Conservation (phyloP, 805 yeast genomes). For the Nakazawaea wickerhamii region DNA sequence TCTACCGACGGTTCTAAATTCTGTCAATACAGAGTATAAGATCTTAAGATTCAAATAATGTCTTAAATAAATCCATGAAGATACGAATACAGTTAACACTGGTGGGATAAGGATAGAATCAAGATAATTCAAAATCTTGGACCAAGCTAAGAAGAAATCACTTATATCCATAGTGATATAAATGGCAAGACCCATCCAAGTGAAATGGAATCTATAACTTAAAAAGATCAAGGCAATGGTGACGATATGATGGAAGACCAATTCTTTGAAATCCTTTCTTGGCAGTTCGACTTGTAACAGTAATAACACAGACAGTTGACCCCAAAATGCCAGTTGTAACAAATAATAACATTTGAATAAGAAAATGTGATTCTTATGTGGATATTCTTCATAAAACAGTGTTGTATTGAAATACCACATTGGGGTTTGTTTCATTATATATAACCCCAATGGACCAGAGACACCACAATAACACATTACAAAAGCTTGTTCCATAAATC, state of each 20-base stretch:
- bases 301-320: conserved; percentile 86
- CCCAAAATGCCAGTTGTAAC: conserved; percentile 96
- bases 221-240: conserved; percentile 83
- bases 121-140: conserved; percentile 84
- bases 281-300: conserved; percentile 87
- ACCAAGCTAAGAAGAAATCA: conserved; percentile 78
- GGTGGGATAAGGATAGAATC: conserved; percentile 60
- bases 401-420: conserved; percentile 87
- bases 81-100: conserved; percentile 62
- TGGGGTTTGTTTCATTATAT: conserved; percentile 79
- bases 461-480: conserved; percentile 74
- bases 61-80: conserved; percentile 82
- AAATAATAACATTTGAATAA: conserved; percentile 78
- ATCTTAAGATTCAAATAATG: conserved; percentile 80
- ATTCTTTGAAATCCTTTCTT: conserved; percentile 86
- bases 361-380: conserved; percentile 70
- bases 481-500: conserved; percentile 94
- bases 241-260: conserved; percentile 88
- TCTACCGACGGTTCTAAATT: conserved; percentile 81
- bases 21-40: conserved; percentile 80
- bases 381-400: conserved; percentile 74
- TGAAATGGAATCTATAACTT: conserved; percentile 91
- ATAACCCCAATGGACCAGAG: conserved; percentile 82
- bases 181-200: conserved; percentile 89
- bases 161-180: conserved; percentile 95